Evolutionary conservation across 2,329 filamentous ascomycete genomes (phyloP).

Genomic region (Elsinoe fawcettii): DNA sequence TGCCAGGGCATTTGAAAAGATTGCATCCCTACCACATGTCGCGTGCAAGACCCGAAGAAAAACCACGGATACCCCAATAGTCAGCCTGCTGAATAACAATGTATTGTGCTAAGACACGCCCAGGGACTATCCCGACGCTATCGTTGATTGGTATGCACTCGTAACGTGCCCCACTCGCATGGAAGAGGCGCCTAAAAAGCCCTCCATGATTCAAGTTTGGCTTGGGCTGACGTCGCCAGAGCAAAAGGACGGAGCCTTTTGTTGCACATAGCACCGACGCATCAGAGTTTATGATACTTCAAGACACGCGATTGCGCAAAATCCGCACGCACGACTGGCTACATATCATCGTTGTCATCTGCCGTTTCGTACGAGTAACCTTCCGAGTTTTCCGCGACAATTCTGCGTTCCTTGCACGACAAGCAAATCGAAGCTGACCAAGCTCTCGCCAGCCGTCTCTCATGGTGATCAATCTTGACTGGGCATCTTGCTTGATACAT

Average conservation of each 20-base stretch:
- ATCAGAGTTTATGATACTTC: background rate
- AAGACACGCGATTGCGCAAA: background rate
- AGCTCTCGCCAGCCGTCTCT: background rate
- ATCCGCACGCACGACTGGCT: background rate
- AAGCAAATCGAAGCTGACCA: background rate
- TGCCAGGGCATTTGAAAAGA: background rate
- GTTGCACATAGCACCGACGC: background rate
- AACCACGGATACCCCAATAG: background rate
- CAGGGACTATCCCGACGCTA: background rate
- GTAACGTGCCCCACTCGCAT: background rate
- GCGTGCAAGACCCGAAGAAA: background rate
- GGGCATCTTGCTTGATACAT: background rate
- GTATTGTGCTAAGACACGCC: background rate
- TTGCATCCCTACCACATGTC: background rate
- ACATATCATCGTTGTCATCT: background rate
- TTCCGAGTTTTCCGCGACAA: background rate
- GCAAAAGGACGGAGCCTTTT: background rate
- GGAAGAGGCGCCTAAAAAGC: background rate
- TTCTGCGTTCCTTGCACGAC: background rate
- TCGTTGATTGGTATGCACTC: background rate
- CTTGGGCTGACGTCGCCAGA: slow-evolving; percentile 9
- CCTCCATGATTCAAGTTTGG: background rate
- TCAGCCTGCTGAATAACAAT: background rate
- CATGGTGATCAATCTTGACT: background rate
- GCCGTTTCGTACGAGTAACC: background rate